These are phyloP conservation scores for Aspergillus leporis DNA, from an alignment of 495 filamentous ascomycete species.

Conservation along the genomic window DNA sequence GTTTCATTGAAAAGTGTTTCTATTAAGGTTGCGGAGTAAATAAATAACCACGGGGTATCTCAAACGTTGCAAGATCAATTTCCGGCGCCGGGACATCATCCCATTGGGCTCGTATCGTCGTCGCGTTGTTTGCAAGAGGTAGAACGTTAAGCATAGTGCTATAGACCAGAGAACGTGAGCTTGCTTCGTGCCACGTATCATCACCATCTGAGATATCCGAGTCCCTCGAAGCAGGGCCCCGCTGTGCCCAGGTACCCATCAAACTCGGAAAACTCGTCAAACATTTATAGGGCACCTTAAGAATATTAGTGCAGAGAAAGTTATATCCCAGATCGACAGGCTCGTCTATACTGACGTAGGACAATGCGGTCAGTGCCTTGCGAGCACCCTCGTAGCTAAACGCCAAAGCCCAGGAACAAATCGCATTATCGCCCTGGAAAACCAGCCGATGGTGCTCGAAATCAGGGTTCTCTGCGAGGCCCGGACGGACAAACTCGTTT, in stretches of 20 bases:
- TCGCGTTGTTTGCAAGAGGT: neutral
- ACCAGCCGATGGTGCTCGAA: neutral
- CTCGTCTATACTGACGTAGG: neutral
- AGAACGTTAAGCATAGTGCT: constrained; percentile 1
- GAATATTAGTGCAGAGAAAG: neutral
- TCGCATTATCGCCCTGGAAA: neutral
- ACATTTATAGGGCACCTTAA: neutral
- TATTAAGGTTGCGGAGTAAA: neutral
- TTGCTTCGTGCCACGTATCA: neutral
- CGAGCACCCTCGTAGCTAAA: neutral
- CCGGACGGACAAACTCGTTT: neutral
- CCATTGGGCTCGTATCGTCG: neutral
- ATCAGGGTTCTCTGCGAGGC: neutral
- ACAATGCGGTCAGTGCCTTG: neutral
- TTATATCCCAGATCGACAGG: neutral
- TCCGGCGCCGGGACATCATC: neutral
- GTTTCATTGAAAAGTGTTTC: too few species aligned
- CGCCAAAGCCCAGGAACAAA: neutral
- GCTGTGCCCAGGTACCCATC: neutral
- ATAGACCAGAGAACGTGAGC: neutral
- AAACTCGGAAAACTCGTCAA: neutral
- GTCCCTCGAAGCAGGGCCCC: neutral
- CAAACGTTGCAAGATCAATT: neutral
- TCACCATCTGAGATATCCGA: constrained; percentile 1
- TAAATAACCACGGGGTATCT: neutral